Base-by-base conservation (phyloP, 2,329 filamentous ascomycete genomes). In the Aspergillus hortae region DNA sequence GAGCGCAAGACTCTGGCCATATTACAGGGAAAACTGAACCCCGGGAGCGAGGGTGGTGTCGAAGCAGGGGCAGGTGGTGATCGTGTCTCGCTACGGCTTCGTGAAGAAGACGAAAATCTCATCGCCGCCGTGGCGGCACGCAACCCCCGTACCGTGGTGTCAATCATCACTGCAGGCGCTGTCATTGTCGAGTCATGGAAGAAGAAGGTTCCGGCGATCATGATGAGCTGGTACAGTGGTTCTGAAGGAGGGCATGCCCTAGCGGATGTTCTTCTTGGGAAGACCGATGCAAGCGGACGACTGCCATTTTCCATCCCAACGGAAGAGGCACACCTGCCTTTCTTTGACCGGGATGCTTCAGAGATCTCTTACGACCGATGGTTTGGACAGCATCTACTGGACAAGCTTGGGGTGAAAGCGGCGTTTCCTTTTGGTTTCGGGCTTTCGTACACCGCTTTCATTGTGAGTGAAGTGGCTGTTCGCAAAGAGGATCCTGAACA, bases 351-450 rank as follows among this genome's bases (percentile, higher is more conserved):
- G 11, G 47, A 62, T n/a, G 57, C 58, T 11, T 49, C 42, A 4
- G 49, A 51, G 15, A 60, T 63, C 19, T 30, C 40, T 12, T 64
- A 64, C 15, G 56, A 63, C 44, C 56, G 57, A 3, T 64, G 61
- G 59, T 61, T 54, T 47, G 62, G 63, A 11, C 62, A 65, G 33
- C 50, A 57, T 23, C 44, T 62, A 11, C 52, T 66, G 6, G 62
- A 65, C 46, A 58, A 56, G 42, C 48, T 60, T 11, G 49, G 52
- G 11, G 54, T 55, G 38, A 14, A 2, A 14, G 30, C 43, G 32
- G 42, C n/a, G 1, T 49, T 50, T 46, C 11, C 41, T 9, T 25
- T 46, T 21, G 48, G 48, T 12, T 48, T 32, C n/a, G 46, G 46
- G 6, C 25, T 48, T 27, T 48, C 46, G 12, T 48, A 48, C 23